These are phyloP conservation scores for Yamadazyma sp. DNA, from an alignment of 805 yeast species.

Conservation along the genomic window DNA sequence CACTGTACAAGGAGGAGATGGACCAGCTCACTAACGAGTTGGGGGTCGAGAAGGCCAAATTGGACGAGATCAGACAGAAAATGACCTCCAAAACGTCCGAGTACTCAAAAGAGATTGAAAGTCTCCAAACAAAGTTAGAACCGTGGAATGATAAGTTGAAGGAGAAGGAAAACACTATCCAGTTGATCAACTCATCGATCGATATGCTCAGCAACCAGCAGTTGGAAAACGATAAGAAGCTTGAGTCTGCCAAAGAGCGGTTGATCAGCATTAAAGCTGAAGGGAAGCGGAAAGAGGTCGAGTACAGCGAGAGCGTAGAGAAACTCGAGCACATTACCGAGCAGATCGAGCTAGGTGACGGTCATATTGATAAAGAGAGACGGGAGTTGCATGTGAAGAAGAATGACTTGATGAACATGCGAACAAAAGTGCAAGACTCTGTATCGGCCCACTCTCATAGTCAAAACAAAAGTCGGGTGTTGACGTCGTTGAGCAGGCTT, in stretches of 20 bases:
- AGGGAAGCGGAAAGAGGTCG: constrained; percentile 51
- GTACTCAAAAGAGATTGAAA: constrained; percentile 63
- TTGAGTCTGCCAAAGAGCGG: constrained; percentile 43
- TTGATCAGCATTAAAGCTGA: constrained; percentile 46
- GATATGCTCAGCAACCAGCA: constrained; percentile 53
- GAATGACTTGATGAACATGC: constrained; percentile 46
- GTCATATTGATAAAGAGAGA: constrained; percentile 52
- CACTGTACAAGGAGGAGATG: constrained; percentile 45
- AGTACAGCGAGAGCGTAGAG: constrained; percentile 43
- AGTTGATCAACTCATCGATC: constrained; percentile 65
- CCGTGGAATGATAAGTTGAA: constrained; percentile 80
- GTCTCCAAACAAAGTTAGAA: constrained; percentile 62
- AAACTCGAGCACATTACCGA: constrained; percentile 50
- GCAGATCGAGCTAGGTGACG: constrained; percentile 59
- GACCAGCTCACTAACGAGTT: constrained; percentile 45
- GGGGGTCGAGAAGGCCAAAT: constrained; percentile 50
- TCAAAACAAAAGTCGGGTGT: constrained; percentile 72
- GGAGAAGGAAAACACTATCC: constrained; percentile 60
- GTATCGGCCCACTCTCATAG: constrained; percentile 52
- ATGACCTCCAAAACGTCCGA: constrained; percentile 74
- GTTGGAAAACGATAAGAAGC: constrained; percentile 34
- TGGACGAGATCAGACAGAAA: constrained; percentile 63
- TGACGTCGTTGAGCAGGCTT: constrained; percentile 64
- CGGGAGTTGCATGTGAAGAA: constrained; percentile 54
- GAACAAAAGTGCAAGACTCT: constrained; percentile 71